phyloP scores from a whole-genome alignment of 2,329 filamentous ascomycete genomes.

The Alternaria viburni region DNA sequence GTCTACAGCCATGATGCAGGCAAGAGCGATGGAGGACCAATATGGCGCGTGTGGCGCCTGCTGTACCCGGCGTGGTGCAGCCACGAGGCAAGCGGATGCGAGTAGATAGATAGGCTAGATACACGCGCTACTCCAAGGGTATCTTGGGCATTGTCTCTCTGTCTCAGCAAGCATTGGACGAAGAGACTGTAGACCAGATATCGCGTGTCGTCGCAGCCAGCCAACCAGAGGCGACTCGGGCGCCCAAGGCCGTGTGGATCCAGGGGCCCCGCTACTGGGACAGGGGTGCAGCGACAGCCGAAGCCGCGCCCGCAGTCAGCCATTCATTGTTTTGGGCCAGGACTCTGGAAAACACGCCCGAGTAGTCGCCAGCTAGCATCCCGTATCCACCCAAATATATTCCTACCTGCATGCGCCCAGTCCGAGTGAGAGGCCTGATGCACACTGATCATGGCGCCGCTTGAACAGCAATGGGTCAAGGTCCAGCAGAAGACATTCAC shows the following conservation, averaged over 20 bases:
- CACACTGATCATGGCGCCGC: constrained; percentile 50
- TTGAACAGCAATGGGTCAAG: constrained; percentile 70
- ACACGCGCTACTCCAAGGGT: not conserved
- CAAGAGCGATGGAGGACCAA: constrained; percentile 15
- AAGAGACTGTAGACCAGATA: constrained; percentile 5
- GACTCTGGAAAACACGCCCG: constrained; percentile 29
- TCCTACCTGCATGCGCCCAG: constrained; percentile 28
- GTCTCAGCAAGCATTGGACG: constrained; percentile 13
- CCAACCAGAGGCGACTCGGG: constrained; percentile 13
- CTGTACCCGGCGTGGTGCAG: constrained; percentile 4
- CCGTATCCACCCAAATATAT: constrained; percentile 20
- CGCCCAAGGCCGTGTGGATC: constrained; percentile 7
- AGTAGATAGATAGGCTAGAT: constrained; percentile 4
- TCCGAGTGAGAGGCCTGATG: constrained; percentile 30
- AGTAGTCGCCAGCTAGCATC: constrained; percentile 25
- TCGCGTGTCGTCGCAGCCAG: constrained; percentile 2
- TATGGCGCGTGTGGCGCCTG: constrained; percentile 9
- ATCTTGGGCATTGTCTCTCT: not conserved
- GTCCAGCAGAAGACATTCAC: constrained; percentile 99
- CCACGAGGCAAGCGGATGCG: constrained; percentile 15
- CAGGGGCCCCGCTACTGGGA: constrained; percentile 20
- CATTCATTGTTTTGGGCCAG: constrained; percentile 38
- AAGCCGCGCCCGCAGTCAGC: constrained; percentile 33
- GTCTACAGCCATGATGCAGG: constrained; percentile 30
- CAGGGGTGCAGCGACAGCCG: constrained; percentile 30